These are phyloP conservation scores for Aspergillus neoniger DNA, from an alignment of 2,329 filamentous ascomycete species.

Conservation along the genomic window DNA sequence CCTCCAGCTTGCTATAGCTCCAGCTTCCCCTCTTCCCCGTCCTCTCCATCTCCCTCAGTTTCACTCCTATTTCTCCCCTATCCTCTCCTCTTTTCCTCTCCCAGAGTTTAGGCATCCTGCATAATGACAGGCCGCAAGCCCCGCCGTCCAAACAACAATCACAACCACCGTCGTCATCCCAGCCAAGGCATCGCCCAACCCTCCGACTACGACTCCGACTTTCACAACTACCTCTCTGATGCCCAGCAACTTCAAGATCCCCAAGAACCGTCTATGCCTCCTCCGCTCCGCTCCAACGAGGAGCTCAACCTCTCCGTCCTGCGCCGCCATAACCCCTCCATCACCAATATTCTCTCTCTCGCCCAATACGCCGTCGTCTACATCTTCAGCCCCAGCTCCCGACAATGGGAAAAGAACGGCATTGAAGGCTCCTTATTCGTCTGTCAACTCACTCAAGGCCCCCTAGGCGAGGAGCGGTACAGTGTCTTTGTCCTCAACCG, in stretches of 20 bases:
- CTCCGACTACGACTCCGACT: slow-evolving; percentile 68
- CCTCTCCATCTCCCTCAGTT: neutral
- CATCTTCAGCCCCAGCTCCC: slow-evolving; percentile 65
- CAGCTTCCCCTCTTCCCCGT: neutral
- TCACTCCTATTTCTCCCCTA: neutral
- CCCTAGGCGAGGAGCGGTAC: slow-evolving; percentile 51
- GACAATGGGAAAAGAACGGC: slow-evolving; percentile 80
- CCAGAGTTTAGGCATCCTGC: neutral
- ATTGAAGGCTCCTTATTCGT: slow-evolving; percentile 89
- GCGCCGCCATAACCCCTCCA: slow-evolving; percentile 73
- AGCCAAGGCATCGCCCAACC: slow-evolving; percentile 26
- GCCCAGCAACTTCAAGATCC: slow-evolving; percentile 27
- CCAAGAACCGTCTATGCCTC: slow-evolving; percentile 37
- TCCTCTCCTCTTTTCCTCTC: neutral
- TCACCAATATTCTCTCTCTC: slow-evolving; percentile 73
- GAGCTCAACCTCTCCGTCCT: slow-evolving; percentile 87
- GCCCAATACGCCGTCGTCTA: slow-evolving; percentile 87
- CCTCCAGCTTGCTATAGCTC: neutral
- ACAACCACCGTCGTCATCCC: slow-evolving; percentile 19
- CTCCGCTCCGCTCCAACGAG: slow-evolving; percentile 67
- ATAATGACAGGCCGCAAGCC: slow-evolving; percentile 37
- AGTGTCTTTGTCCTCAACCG: slow-evolving; percentile 72
- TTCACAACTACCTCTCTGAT: slow-evolving; percentile 51
- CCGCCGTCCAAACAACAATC: slow-evolving; percentile 33
- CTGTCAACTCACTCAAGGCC: slow-evolving; percentile 60